Evolutionary conservation across 2,329 filamentous ascomycete genomes (phyloP).

Genomic region (Aspergillus ustus): DNA sequence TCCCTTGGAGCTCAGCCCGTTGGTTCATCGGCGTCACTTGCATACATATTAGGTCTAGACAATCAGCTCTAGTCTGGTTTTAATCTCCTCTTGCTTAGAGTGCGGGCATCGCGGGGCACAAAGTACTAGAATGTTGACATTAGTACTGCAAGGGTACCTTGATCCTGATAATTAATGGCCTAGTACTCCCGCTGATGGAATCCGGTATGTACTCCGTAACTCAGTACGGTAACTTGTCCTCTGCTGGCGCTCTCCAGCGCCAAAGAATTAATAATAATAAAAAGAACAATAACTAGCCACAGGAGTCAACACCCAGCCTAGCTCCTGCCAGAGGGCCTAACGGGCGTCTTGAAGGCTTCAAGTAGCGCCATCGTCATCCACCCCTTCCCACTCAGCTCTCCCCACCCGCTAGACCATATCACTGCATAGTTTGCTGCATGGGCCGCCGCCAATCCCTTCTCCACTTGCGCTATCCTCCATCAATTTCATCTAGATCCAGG

Average conservation of each 20-base stretch:
- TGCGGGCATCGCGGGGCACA: neutral
- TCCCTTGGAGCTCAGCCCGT: constrained; percentile 12
- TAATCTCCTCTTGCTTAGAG: neutral
- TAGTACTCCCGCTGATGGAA: neutral
- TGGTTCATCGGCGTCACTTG: constrained; percentile 26
- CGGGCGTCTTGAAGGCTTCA: neutral
- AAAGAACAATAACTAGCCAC: neutral
- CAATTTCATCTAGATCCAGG: constrained; percentile 47
- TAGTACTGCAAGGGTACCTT: neutral
- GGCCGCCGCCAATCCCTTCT: constrained; percentile 41
- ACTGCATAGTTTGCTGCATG: constrained; percentile 36
- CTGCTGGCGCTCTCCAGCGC: neutral
- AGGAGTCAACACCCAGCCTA: constrained; percentile 5
- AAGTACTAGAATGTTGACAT: neutral
- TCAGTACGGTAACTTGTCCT: constrained; percentile 13
- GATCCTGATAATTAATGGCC: neutral
- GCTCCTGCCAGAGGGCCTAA: neutral
- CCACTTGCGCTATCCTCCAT: constrained; percentile 33
- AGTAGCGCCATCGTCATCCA: constrained; percentile 22
- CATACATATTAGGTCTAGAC: constrained; percentile 18
- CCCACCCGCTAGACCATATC: constrained; percentile 34
- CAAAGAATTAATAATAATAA: neutral
- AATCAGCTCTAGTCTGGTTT: constrained; percentile 8
- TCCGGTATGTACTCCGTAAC: constrained; percentile 9
- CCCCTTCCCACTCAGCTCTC: constrained; percentile 22